Conservation (phyloP, 2,329 filamentous ascomycete genomes). For the Exophiala bonariae region DNA sequence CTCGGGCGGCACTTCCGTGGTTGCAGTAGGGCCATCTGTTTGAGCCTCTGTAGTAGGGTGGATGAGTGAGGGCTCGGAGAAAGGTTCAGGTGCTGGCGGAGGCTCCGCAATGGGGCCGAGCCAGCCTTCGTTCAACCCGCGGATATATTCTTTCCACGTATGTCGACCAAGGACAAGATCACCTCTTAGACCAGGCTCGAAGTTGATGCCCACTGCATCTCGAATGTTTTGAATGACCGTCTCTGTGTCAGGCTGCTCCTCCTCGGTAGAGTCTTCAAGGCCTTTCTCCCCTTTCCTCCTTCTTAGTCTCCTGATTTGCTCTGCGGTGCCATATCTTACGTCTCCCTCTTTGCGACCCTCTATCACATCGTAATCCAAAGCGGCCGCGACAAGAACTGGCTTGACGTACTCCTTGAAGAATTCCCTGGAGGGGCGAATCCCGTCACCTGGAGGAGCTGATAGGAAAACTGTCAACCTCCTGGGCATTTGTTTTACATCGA, state of each 20-base stretch:
- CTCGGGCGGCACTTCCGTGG: slow-evolving; percentile 21
- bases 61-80: slow-evolving; percentile 26
- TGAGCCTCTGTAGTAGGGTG: slow-evolving; percentile 32
- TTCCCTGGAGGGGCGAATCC: slow-evolving; percentile 79
- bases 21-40: slow-evolving; percentile 29
- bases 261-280: slow-evolving; percentile 40
- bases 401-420: slow-evolving; percentile 97
- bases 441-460: slow-evolving; percentile 81
- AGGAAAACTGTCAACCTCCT: slow-evolving; percentile 85
- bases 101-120: slow-evolving; percentile 76
- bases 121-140: slow-evolving; percentile 95
- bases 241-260: slow-evolving; percentile 56
- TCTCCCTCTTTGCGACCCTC: slow-evolving; percentile 93
- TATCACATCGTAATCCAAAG: slow-evolving; percentile 93
- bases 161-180: slow-evolving; percentile 89
- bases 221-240: slow-evolving; percentile 64
- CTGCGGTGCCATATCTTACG: slow-evolving; percentile 79
- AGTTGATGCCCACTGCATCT: slow-evolving; percentile 64
- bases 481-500: slow-evolving; percentile 72
- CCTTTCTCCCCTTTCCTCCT: slow-evolving; percentile 60
- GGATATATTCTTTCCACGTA: slow-evolving; percentile 95
- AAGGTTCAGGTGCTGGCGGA: slow-evolving; percentile 22
- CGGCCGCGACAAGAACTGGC: slow-evolving; percentile 83
- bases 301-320: slow-evolving; percentile 71
- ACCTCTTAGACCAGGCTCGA: slow-evolving; percentile 73